Evolutionary conservation across 75 land plant genomes (phyloP), one percentile per base, ranked within the genome.

Genomic region (Azolla pinnata): DNA sequence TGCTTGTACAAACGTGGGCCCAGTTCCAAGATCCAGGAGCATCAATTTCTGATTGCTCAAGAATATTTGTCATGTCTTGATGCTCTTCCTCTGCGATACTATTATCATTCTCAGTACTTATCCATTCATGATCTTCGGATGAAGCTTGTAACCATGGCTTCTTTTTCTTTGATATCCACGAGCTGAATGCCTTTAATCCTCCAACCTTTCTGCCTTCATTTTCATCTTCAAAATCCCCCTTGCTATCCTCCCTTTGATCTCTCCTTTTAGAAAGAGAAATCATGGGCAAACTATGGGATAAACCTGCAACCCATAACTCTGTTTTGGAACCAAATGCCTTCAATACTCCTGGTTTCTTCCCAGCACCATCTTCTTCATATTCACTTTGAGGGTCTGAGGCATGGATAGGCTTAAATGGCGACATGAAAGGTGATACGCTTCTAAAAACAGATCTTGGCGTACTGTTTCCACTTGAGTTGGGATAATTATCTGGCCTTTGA

Each of bases 271-370:
- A 10, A 0, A 16, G 65, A 20, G 56, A 21, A 12, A 31, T 30
- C 12, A 2, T 38, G 8, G 20, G 65, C 14, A 38, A 51, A 12
- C 20, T 29, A 8, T 51, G 33, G 4, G 56, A 31, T 26, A 63
- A n/a, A 4, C 31, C 35, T 0, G 68, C 67, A n/a, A 88, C 76
- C 84, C 79, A 88, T 29, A 75, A 76, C 35, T 88, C 92, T 31
- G 88, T 85, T 48, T 88, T 88, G 20, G 83, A 73, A 23, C 76
- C 65, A 21, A 87, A 59, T 18, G 76, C 70, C 42, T 71, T 79
- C 38, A 63, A 75, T 12, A 76, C 72, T 0, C 73, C 78, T 62
- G 56, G 18, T 49, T 67, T 81, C 14, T 71, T 82, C 25, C 79
- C 82, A 56, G 62, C 67, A 30, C 52, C 74, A 54, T 38, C 57